These are phyloP conservation scores for Combretum micranthum DNA, from an alignment of 345 rosid genomes.

Conservation along the genomic window DNA sequence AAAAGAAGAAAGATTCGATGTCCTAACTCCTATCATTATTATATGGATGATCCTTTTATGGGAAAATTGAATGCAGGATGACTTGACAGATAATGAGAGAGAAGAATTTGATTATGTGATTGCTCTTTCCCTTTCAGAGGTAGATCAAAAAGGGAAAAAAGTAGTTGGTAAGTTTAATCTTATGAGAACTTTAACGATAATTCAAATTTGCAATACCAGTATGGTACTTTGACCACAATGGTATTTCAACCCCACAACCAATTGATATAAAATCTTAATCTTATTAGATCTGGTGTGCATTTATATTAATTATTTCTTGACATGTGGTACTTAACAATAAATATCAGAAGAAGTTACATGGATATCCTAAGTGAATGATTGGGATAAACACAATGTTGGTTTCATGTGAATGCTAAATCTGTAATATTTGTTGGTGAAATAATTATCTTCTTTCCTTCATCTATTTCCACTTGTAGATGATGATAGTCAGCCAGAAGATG, in stretches of 20 bases:
- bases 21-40: no score
- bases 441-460: not conserved
- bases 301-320: no score
- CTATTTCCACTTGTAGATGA: slow-evolving; percentile 4
- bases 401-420: no score
- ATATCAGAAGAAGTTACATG: no score
- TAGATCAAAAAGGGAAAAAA: slow-evolving; percentile 66
- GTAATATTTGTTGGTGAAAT: slow-evolving; percentile 4
- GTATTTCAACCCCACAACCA: no score
- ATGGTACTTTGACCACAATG: not conserved
- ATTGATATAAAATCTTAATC: no score
- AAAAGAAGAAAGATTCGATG: no score
- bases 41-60: no score
- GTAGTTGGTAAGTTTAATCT: slow-evolving; percentile 48
- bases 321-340: no score
- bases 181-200: not conserved
- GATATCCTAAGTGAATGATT: no score
- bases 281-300: no score
- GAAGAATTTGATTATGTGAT: slow-evolving; percentile 78
- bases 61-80: slow-evolving; percentile 46
- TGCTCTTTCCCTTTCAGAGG: slow-evolving; percentile 78
- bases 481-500: slow-evolving; percentile 7
- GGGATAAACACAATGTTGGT: no score
- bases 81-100: slow-evolving; percentile 65
- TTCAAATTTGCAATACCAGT: not conserved